Percentiles rank a stretch among this genome's conserved stretches.
phyloP scores from a whole-genome alignment of 768 basidiomycete species.

The Bullera alba region DNA sequence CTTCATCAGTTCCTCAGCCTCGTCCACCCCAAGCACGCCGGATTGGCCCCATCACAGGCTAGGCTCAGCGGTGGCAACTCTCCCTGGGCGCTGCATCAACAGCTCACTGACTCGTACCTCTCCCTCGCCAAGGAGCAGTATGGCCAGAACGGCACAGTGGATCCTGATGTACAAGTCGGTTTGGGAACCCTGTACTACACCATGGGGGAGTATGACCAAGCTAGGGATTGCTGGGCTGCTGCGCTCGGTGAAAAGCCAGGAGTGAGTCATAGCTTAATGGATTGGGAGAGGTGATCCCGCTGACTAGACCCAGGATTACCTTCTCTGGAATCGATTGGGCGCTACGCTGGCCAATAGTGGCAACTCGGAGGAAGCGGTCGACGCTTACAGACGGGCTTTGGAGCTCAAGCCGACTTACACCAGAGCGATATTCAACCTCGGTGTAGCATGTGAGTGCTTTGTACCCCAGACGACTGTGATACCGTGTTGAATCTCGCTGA shows the following conservation, averaged over 20 bases:
- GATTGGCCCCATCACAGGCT: constrained; percentile 41
- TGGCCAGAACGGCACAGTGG: constrained; percentile 56
- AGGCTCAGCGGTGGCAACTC: constrained; percentile 18
- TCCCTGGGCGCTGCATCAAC: constrained; percentile 72
- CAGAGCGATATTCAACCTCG: constrained; percentile 93
- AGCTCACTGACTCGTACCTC: constrained; percentile 76
- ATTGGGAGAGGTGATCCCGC: background rate
- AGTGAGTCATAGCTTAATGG: constrained; percentile 48
- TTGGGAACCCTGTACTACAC: constrained; percentile 90
- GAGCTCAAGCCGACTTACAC: constrained; percentile 90
- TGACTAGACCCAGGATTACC: constrained; percentile 61
- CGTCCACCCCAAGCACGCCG: constrained; percentile 52
- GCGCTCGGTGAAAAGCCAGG: constrained; percentile 73
- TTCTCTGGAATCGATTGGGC: constrained; percentile 91
- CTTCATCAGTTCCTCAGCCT: constrained; percentile 78
- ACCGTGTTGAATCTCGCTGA: background rate
- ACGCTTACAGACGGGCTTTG: constrained; percentile 74
- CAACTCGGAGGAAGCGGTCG: constrained; percentile 80
- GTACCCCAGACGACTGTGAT: background rate
- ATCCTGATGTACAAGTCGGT: constrained; percentile 87
- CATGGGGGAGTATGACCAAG: constrained; percentile 73
- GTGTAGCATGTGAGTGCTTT: constrained; percentile 76
- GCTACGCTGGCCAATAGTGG: constrained; percentile 90
- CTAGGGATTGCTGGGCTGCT: constrained; percentile 89
- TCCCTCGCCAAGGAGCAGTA: constrained; percentile 76